Base-by-base conservation (phyloP, 164 flowering plant species). In the Chimonanthus salicifolius region DNA sequence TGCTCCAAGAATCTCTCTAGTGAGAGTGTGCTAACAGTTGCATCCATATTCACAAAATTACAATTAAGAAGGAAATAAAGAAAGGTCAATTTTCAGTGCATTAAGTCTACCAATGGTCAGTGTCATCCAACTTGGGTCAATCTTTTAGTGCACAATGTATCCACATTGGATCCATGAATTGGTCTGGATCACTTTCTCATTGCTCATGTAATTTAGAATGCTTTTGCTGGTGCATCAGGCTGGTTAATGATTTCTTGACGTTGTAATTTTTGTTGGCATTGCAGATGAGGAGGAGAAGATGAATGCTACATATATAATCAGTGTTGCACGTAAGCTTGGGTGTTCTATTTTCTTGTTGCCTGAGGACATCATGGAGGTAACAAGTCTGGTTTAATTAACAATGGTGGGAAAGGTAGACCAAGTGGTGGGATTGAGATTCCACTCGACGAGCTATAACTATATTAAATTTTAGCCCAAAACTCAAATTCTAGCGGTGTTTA, bases 361-460 rank as follows among this genome's bases (percentile, higher is more conserved):
- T 3, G 98, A 94, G 78, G 98, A 94, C 79, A 90, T 94, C 80
- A 92, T 94, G 82, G 96, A 94, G 94, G 97, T 94, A 84, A 63
- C 74, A 21, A 64, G 72, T 33, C 50, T 21, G 18, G 15, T 49
- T 49, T 20, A 21, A 51, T 10, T 65, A 16, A 54, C 33, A 33
- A 33, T 33, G 33, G 33, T 33, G 33, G 33, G 0, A 33, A 33
- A 33, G 33, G 33, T 33, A 1, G 33, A 33, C 33, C 33, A 33
- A 33, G 33, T 33, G 33, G 33, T 33, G 33, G 33, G 33, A 33
- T 33, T 33, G 33, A 33, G 33, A 33, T 33, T 33, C 2, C 33
- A 33, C 33, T 33, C 33, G 33, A 33, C 0, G 33, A 33, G 33
- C 33, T 33, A 33, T 33, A 33, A 33, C 33, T 33, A 33, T 33